phyloP scores from a whole-genome alignment of 768 basidiomycete species.

The Tricholoma matsutake region DNA sequence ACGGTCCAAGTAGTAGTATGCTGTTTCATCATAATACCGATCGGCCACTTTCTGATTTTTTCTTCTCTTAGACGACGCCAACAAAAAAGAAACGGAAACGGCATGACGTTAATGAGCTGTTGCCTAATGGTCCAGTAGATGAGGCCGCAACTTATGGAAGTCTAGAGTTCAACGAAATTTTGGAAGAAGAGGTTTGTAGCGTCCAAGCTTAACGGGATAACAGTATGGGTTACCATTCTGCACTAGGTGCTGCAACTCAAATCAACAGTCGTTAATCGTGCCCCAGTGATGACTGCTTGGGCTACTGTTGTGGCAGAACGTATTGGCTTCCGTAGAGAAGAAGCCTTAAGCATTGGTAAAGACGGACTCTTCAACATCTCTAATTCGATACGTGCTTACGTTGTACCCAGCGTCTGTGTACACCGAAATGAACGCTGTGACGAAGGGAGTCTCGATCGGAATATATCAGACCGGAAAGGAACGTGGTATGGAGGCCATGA shows the following conservation, averaged over 20 bases:
- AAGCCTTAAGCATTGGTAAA: slow-evolving; percentile 87
- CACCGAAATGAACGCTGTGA: slow-evolving; percentile 87
- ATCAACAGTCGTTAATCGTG: slow-evolving; percentile 76
- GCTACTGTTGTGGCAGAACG: slow-evolving; percentile 81
- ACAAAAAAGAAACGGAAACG: slow-evolving; percentile 52
- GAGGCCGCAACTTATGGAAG: slow-evolving; percentile 50
- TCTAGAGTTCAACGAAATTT: slow-evolving; percentile 68
- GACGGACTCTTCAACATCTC: background rate
- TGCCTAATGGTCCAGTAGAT: slow-evolving; percentile 50
- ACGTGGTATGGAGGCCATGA: slow-evolving; percentile 50
- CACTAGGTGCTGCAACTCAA: slow-evolving; percentile 57
- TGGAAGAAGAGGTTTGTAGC: slow-evolving; percentile 62
- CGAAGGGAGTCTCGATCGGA: slow-evolving; percentile 83
- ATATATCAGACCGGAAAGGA: slow-evolving; percentile 59
- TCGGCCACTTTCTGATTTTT: slow-evolving; percentile 4
- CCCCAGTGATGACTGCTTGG: slow-evolving; percentile 96
- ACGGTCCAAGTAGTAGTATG: slow-evolving; percentile 32
- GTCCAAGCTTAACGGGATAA: background rate
- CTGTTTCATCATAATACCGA: background rate
- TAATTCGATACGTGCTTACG: background rate
- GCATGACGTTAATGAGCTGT: slow-evolving; percentile 51
- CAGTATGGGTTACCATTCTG: background rate
- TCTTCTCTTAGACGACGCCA: slow-evolving; percentile 37
- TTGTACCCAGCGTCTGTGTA: slow-evolving; percentile 72
- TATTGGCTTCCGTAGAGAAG: slow-evolving; percentile 82